phyloP scores from a whole-genome alignment of 768 basidiomycete species.

The Collybiopsis confluens region DNA sequence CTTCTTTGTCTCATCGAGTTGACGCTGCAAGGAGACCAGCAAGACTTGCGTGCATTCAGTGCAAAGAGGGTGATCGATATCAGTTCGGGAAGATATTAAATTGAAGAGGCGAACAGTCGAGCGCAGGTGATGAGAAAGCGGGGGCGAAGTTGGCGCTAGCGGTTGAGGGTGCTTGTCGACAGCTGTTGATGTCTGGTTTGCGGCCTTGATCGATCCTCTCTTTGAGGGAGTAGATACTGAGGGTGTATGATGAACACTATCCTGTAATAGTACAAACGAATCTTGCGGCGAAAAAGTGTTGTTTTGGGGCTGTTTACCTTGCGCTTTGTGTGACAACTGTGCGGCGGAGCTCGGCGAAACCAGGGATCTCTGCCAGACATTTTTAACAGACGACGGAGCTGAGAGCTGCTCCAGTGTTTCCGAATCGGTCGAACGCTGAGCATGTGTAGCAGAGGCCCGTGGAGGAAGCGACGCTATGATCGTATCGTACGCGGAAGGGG shows the following conservation, averaged over 20 bases:
- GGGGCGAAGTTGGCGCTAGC: conserved; percentile 61
- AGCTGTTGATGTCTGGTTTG: conserved; percentile 16
- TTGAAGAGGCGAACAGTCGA: conserved; percentile 75
- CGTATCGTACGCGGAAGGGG: conserved; percentile 85
- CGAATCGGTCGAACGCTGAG: conserved; percentile 32
- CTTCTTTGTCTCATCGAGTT: conserved; percentile 86
- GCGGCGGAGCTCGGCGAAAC: conserved; percentile 27
- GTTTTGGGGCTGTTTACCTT: conserved; percentile 59
- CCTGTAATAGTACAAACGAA: conserved; percentile 88
- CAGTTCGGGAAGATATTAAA: conserved; percentile 69
- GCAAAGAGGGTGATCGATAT: conserved; percentile 92
- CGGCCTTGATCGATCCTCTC: conserved; percentile 37
- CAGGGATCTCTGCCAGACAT: conserved; percentile 60
- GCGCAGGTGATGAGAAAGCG: conserved; percentile 73
- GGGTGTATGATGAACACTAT: conserved; percentile 73
- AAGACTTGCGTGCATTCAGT: conserved; percentile 89
- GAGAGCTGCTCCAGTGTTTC: conserved; percentile 45
- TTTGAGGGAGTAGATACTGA: conserved; percentile 44
- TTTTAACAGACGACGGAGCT: conserved; percentile 48
- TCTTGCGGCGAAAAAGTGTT: conserved; percentile 62
- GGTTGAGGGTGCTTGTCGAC: conserved; percentile 36
- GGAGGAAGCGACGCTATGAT: conserved; percentile 64
- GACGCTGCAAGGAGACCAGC: conserved; percentile 66
- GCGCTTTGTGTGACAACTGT: conserved; percentile 49
- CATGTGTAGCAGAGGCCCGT: conserved; percentile 28